phyloP scores from a whole-genome alignment of 176 grass and related monocot species.

The Oryza brachyantha region DNA sequence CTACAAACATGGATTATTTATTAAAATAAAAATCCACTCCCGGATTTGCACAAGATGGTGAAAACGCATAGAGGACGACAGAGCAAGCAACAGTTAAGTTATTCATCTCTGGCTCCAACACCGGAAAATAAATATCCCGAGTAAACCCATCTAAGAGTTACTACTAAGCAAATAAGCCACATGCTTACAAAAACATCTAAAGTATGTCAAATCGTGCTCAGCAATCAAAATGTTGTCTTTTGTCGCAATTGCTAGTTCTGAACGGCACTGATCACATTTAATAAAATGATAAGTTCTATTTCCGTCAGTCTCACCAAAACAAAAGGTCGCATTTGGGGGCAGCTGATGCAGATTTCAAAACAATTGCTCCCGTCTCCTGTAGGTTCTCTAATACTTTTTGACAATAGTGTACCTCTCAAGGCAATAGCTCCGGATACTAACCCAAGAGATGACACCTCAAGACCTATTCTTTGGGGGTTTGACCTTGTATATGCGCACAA shows the following conservation, averaged over 20 bases:
- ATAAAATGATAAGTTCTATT: constrained; percentile 4
- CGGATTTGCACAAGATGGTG: background rate
- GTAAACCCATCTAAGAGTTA: background rate
- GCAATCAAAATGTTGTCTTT: constrained; percentile 18
- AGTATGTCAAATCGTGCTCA: constrained; percentile 17
- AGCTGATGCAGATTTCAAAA: constrained; percentile 4
- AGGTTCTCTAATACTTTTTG: constrained; percentile 1
- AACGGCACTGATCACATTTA: constrained; percentile 12
- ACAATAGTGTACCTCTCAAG: constrained; percentile 12
- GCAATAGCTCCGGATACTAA: background rate
- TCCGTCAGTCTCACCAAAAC: constrained; percentile 38
- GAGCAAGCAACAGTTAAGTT: background rate
- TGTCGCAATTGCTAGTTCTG: constrained; percentile 15
- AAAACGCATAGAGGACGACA: background rate
- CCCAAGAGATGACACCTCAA: constrained; percentile 25
- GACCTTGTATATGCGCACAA: constrained; percentile 97
- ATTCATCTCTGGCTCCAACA: background rate
- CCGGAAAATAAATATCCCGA: background rate
- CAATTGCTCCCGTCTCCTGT: background rate
- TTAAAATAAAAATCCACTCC: background rate
- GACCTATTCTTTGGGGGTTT: constrained; percentile 96
- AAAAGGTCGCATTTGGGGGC: constrained; percentile 1
- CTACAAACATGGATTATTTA: background rate
- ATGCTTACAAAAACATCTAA: constrained; percentile 31
- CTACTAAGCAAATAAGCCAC: constrained; percentile 26